Evolutionary conservation across 768 basidiomycete genomes (phyloP), one percentile per base, ranked within the genome.

Genomic region (Xerocomus brunneocitrinus): DNA sequence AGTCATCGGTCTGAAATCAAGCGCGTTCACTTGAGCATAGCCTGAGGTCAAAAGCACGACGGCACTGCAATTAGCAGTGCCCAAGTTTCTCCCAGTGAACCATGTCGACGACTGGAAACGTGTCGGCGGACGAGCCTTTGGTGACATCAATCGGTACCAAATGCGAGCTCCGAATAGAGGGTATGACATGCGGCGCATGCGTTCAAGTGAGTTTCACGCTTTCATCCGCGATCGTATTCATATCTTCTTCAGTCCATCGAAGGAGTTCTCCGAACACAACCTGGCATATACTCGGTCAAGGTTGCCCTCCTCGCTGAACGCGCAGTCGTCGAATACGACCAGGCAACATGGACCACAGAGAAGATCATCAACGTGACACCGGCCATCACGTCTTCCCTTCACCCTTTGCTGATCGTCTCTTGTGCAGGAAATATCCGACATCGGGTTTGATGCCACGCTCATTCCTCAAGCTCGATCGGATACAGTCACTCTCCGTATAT

Each of bases 271-370:
- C 76, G 85, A 63, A 76, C 75, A 16, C 91, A 95, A 67, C 73
- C 83, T n/a, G 97, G 97, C n/a, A 94, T 99, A 47, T 73, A 84
- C 56, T 89, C 87, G 10, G 73, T 97, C 56, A 92, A 93, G 66
- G 94, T 99, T n/a, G 95, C 95, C 24, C 79, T 99, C n/a, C 79
- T 99, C 25, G 92, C 97, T 12, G 95, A 99, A 69, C 85, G 95
- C 13, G 95, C 86, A 4, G 79, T 91, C 43, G 74, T 99, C 58
- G 93, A 95, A 67, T 99, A 88, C 62, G 93, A 98, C 62, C 83
- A 90, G 1, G 64, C 73, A 0, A 64, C 73, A n/a, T 99, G 97
- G 97, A 80, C 77, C 32, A 71, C 82, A 8, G 89, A 85, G 44
- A 92, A 89, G 67, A 79, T 99, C 49, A 75, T 91, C 32, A 79